These are phyloP conservation scores for Vanrija sp. DNA, from an alignment of 1,284 basidiomycete species.

Conservation along the genomic window DNA sequence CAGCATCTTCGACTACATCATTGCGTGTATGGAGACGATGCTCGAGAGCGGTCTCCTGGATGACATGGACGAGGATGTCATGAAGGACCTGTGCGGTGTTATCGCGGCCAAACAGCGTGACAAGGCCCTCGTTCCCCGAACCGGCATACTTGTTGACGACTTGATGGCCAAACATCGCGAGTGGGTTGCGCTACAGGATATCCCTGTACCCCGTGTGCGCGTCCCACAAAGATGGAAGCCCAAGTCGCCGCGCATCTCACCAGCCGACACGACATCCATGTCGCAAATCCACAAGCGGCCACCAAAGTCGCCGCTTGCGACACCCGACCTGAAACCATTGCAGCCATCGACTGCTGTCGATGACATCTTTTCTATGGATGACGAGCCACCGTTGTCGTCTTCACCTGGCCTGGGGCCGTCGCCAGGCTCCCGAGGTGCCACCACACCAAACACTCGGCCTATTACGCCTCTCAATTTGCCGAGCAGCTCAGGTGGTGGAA, in stretches of 20 bases:
- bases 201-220: conserved; percentile 64
- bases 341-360: conserved; percentile 33
- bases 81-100: conserved; percentile 65
- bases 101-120: conserved; percentile 62
- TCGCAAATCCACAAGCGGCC: conserved; percentile 9
- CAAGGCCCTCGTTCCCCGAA: conserved; percentile 65
- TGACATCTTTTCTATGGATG: conserved; percentile 51
- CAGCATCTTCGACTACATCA: conserved; percentile 75
- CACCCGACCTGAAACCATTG: conserved; percentile 23
- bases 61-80: conserved; percentile 60
- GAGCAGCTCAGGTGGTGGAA: conserved; percentile 3
- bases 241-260: conserved; percentile 46
- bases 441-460: conserved; percentile 36
- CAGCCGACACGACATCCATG: background rate
- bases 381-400: conserved; percentile 20
- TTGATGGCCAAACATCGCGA: conserved; percentile 65
- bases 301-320: conserved; percentile 2
- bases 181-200: conserved; percentile 77
- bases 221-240: conserved; percentile 46
- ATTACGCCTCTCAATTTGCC: conserved; percentile 53
- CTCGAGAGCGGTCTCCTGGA: conserved; percentile 78
- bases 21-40: conserved; percentile 79
- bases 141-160: conserved; percentile 56
- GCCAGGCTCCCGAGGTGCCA: conserved; percentile 12
- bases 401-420: conserved; percentile 14